Percentiles rank a stretch among this genome's conserved stretches.
Conservation (phyloP, 306 rosid genomes). For the Cucurbita maxima region DNA sequence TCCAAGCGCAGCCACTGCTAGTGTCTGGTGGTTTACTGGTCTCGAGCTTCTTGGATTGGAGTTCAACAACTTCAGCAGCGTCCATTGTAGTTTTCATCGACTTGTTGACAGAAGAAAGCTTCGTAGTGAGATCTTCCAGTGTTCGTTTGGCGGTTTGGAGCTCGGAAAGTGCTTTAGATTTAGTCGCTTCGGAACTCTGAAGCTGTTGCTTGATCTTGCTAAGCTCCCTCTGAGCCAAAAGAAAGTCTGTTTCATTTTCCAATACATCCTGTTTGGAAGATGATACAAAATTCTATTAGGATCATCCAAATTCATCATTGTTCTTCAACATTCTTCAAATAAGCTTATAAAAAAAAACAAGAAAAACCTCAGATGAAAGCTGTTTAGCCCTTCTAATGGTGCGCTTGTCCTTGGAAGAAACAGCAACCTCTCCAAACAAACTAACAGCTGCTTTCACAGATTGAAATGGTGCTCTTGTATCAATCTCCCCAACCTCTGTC, state of each 20-base stretch:
- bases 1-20: slow-evolving; percentile 39
- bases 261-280: slow-evolving; percentile 30
- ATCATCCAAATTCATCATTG: neutral
- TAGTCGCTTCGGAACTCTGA: slow-evolving; percentile 26
- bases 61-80: slow-evolving; percentile 34
- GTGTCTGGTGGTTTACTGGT: slow-evolving; percentile 22
- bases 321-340: too few species aligned
- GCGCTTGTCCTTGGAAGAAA: slow-evolving; percentile 23
- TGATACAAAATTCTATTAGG: neutral
- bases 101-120: slow-evolving; percentile 26
- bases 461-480: slow-evolving; percentile 92
- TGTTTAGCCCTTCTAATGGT: slow-evolving; percentile 1
- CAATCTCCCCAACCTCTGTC: slow-evolving; percentile 76
- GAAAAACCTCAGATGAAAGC: slow-evolving; percentile 6
- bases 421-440: slow-evolving; percentile 71
- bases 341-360: neutral
- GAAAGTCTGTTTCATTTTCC: slow-evolving; percentile 61
- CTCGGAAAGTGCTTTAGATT: slow-evolving; percentile 38
- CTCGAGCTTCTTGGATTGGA: slow-evolving; percentile 30
- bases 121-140: slow-evolving; percentile 31
- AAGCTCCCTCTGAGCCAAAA: slow-evolving; percentile 51
- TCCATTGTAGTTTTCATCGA: slow-evolving; percentile 50
- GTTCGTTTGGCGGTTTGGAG: slow-evolving; percentile 50
- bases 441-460: slow-evolving; percentile 89
- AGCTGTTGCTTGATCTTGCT: slow-evolving; percentile 33